These are phyloP conservation scores for Zygoascus tannicola DNA, from an alignment of 805 yeast genomes.

Conservation along the genomic window DNA sequence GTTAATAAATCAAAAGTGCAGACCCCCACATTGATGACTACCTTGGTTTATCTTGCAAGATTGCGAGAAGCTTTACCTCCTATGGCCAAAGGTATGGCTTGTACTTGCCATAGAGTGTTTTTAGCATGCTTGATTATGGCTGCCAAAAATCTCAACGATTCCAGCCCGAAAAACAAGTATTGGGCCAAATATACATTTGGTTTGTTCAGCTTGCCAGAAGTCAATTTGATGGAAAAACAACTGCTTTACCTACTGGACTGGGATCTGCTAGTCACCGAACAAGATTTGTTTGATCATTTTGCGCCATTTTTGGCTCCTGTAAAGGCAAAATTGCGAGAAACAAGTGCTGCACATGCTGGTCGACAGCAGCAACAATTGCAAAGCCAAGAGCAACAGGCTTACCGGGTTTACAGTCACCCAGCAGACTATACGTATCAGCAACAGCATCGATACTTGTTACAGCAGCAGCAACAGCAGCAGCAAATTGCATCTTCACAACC, in stretches of 20 bases:
- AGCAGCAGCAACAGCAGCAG: not conserved
- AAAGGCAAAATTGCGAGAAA: conserved; percentile 37
- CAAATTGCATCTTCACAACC: conserved; percentile 3
- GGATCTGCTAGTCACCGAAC: conserved; percentile 64
- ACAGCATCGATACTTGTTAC: conserved; percentile 3
- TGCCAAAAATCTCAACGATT: conserved; percentile 89
- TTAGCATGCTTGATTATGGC: conserved; percentile 80
- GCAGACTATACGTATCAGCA: conserved; percentile 4
- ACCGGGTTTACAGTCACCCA: conserved; percentile 1
- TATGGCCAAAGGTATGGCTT: conserved; percentile 77
- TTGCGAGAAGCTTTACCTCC: conserved; percentile 72
- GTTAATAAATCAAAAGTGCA: conserved; percentile 83
- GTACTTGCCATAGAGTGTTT: conserved; percentile 89
- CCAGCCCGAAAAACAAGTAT: conserved; percentile 90
- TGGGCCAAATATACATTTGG: conserved; percentile 94
- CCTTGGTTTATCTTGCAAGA: conserved; percentile 73
- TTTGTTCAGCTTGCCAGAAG: conserved; percentile 62
- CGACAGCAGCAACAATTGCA: conserved; percentile 5
- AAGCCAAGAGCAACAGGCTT: conserved; percentile 3
- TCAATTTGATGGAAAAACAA: conserved; percentile 87
- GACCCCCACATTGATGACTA: conserved; percentile 90
- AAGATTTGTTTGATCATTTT: conserved; percentile 60
- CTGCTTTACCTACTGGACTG: conserved; percentile 73
- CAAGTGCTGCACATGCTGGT: not conserved
- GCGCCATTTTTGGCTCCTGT: conserved; percentile 71